Percentiles rank a stretch among this genome's conserved stretches.
Evolutionary conservation across 1,284 basidiomycete genomes (phyloP).

Genomic region (Ceratobasidium sp.): DNA sequence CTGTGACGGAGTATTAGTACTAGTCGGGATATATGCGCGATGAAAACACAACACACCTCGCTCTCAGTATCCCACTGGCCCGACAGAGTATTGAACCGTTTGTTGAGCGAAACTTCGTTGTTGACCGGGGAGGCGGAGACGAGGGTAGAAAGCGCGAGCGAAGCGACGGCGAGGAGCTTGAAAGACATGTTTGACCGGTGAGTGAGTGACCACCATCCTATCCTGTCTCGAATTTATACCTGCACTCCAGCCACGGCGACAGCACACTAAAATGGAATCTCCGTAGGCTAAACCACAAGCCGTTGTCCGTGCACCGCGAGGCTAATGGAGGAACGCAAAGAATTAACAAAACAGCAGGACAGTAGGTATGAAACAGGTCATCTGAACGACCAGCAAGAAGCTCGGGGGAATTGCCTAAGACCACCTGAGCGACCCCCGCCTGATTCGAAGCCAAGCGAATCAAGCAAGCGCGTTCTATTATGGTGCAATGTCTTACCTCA

Average conservation of each 20-base stretch:
- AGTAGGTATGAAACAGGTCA: conserved; percentile 5
- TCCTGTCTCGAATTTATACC: conserved; percentile 15
- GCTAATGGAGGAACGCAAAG: neutral
- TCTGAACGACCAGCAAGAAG: conserved; percentile 34
- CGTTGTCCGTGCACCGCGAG: neutral
- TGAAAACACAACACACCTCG: conserved; percentile 24
- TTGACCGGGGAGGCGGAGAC: conserved; percentile 34
- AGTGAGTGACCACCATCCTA: neutral
- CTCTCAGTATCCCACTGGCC: conserved; percentile 43
- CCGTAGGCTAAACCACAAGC: conserved; percentile 7
- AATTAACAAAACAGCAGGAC: neutral
- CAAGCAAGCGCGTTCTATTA: conserved; percentile 3
- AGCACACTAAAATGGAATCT: neutral
- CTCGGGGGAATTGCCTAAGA: conserved; percentile 25
- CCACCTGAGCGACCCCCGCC: conserved; percentile 27
- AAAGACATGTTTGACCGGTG: conserved; percentile 28
- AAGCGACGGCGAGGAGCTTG: conserved; percentile 35
- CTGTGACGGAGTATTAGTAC: neutral
- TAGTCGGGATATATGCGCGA: conserved; percentile 7
- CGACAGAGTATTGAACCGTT: conserved; percentile 12
- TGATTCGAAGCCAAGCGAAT: conserved; percentile 1
- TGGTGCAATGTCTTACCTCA: conserved; percentile 9
- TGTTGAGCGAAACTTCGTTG: conserved; percentile 13
- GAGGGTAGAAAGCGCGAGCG: conserved; percentile 34
- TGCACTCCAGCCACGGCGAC: neutral